Evolutionary conservation across 129 eudicot species (phyloP), one percentile per base, ranked within the genome.

Genomic region (Tanacetum coccineum): DNA sequence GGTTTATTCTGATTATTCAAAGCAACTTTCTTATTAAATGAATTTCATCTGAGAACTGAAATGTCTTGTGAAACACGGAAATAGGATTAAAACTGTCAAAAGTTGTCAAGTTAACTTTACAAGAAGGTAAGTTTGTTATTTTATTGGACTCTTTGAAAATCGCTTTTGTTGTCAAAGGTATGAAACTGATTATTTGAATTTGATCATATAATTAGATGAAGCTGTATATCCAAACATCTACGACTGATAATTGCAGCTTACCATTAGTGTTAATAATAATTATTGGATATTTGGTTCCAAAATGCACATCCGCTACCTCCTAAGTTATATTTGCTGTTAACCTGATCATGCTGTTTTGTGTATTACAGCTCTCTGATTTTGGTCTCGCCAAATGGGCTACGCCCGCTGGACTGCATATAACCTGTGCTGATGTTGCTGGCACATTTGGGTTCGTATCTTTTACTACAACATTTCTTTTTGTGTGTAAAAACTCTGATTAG

Each of bases 341-440:
- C 15, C 46, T 45, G 55, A 54, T 36, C 8, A 15, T 10, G 58
- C n/a, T 52, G 28, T 14, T 67, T 25, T 65, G 58, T 15, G 61
- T 75, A 68, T 58, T 32, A 48, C 87, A 93, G 99, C 99, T 93
- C 67, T 89, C 99, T 26, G 99, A 93, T 75, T 93, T 93, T 54
- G 99, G 99, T 63, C 96, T 88, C 14, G 99, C 99, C 44, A 89
- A 82, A 76, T 81, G 95, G 95, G 95, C 99, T 49, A 80, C 93
- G 45, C 69, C 86, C 18, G 74, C 80, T 44, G 81, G 93, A 18
- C 72, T 87, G 18, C 87, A 93, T 68, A 86, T 81, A 40, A 84
- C 90, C 0, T 89, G 83, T 82, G 71, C 83, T 17, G 92, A 93
- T 72, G 95, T 93, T 66, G 95, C 96, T 4, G 99, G 99, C 67